Conservation (phyloP, 345 rosid species). For the Jatropha curcas region DNA sequence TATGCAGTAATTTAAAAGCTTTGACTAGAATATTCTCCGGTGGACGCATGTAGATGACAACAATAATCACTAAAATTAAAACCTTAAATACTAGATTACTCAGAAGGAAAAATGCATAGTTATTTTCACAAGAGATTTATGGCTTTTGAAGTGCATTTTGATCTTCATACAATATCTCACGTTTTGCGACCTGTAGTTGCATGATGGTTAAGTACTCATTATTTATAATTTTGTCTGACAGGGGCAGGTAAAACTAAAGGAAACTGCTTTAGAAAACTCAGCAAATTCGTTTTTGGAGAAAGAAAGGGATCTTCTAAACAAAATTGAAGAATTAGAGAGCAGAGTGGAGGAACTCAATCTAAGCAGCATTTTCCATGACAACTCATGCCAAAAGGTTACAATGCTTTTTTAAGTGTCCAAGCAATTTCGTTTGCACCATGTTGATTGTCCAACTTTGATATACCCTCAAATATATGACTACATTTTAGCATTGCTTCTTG, state of each 20-base stretch:
- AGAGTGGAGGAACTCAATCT: conserved; percentile 50
- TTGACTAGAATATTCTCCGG: background rate
- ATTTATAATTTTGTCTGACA: conserved; percentile 31
- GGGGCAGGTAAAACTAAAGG: conserved; percentile 66
- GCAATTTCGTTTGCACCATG: background rate
- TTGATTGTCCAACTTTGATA: background rate
- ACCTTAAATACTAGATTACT: background rate
- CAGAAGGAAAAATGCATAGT: background rate
- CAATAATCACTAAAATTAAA: background rate
- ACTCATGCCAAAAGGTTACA: conserved; percentile 40
- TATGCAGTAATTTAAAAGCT: background rate
- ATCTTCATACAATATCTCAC: background rate
- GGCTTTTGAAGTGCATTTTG: background rate
- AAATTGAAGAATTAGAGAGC: conserved; percentile 57
- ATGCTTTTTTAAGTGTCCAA: background rate
- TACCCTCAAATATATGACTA: background rate
- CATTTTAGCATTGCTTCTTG: background rate
- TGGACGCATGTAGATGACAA: background rate
- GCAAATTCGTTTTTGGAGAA: conserved; percentile 53
- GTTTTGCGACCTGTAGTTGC: background rate
- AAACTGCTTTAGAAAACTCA: conserved; percentile 57
- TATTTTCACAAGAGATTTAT: background rate
- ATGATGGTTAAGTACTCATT: background rate
- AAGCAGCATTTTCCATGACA: conserved; percentile 20
- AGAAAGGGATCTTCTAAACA: conserved; percentile 52